Percentiles rank a stretch among this genome's conserved stretches.
Conservation (phyloP, 1,284 basidiomycete species). For the Moesziomyces aphidis region DNA sequence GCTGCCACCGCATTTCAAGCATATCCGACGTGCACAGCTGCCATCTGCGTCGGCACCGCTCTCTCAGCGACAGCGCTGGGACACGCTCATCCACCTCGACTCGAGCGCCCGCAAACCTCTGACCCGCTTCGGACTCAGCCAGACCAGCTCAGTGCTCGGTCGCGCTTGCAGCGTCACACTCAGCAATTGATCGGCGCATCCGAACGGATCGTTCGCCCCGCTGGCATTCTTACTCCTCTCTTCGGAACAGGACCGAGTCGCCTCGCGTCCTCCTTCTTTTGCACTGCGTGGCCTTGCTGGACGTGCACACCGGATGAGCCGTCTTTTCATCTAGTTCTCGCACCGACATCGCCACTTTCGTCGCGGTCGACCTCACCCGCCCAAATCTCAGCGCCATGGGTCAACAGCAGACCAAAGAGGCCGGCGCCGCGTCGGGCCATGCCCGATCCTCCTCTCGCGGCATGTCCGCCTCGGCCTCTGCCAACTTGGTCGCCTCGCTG, state of each 20-base stretch:
- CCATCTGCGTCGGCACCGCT: too few relatives aligned
- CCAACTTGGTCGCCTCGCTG: constrained; percentile 24
- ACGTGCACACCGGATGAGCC: constrained; percentile 6
- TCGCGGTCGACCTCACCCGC: neutral
- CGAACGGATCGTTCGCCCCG: neutral
- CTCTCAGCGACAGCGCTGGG: too few relatives aligned
- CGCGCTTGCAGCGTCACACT: too few relatives aligned
- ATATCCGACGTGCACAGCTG: too few relatives aligned
- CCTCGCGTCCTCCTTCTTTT: too few relatives aligned
- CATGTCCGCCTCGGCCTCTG: constrained; percentile 34
- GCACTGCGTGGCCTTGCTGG: neutral
- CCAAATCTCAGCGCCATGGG: constrained; percentile 25
- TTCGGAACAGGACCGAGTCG: neutral
- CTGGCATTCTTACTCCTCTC: neutral
- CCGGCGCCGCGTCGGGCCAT: constrained; percentile 28
- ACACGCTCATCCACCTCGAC: too few relatives aligned
- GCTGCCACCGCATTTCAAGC: too few relatives aligned
- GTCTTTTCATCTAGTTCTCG: neutral
- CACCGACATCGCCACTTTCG: constrained; percentile 4
- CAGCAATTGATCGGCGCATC: neutral
- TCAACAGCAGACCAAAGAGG: constrained; percentile 51
- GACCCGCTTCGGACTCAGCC: too few relatives aligned
- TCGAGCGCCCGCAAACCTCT: too few relatives aligned
- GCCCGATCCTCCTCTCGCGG: constrained; percentile 28
- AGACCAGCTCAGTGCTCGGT: too few relatives aligned